Conservation (phyloP, 768 basidiomycete species). For the Hygrophorus pudorinus region DNA sequence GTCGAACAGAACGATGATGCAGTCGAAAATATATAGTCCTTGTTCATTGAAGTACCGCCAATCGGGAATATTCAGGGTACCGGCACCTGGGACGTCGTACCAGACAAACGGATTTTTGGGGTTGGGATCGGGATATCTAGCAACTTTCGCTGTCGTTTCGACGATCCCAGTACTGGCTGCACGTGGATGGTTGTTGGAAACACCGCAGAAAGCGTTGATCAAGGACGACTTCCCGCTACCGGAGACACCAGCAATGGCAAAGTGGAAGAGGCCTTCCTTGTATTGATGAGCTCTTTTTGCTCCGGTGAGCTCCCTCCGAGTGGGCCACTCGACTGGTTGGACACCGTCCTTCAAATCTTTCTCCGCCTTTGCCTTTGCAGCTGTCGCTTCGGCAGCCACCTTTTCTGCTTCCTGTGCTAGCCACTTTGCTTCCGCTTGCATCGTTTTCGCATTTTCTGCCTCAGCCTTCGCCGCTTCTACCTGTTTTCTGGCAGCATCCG, state of each 20-base stretch:
- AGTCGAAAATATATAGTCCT: slow-evolving; percentile 26
- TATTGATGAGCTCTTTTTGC: slow-evolving; percentile 10
- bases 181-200: slow-evolving; percentile 12
- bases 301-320: slow-evolving; percentile 11
- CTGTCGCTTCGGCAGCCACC: slow-evolving; percentile 7
- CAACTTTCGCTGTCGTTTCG: slow-evolving; percentile 19
- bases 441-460: slow-evolving; percentile 7
- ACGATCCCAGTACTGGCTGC: slow-evolving; percentile 20
- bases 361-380: slow-evolving; percentile 8
- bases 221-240: slow-evolving; percentile 29
- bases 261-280: slow-evolving; percentile 19
- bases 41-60: slow-evolving; percentile 28
- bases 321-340: slow-evolving; percentile 21
- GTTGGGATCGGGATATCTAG: slow-evolving; percentile 17
- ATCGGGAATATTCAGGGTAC: slow-evolving; percentile 20
- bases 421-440: slow-evolving; percentile 7
- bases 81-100: slow-evolving; percentile 28
- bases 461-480: slow-evolving; percentile 9
- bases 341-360: slow-evolving; percentile 6
- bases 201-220: slow-evolving; percentile 25
- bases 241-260: slow-evolving; percentile 23
- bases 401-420: slow-evolving; percentile 8
- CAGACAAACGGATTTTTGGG: slow-evolving; percentile 16
- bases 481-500: slow-evolving; percentile 6
- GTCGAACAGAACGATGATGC: slow-evolving; percentile 22